phyloP scores from a whole-genome alignment of 345 rosid genomes.

The Euphorbia tirucalli region DNA sequence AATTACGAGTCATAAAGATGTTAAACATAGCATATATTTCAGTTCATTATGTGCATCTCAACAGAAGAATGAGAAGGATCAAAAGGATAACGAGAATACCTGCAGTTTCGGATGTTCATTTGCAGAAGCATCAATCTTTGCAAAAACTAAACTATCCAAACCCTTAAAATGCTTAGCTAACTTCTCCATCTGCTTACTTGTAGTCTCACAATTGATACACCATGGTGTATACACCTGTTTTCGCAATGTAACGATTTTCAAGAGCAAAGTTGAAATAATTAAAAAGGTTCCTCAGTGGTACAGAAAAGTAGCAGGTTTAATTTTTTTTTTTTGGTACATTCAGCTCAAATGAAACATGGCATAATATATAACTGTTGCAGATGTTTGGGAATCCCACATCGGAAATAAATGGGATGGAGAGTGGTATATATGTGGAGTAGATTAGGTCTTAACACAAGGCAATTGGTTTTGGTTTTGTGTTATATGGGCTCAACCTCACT shows the following conservation, averaged over 20 bases:
- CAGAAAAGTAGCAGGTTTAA: neutral
- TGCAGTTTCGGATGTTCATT: conserved; percentile 80
- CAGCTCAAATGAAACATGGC: neutral
- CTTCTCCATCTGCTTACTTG: conserved; percentile 72
- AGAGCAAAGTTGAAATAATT: neutral
- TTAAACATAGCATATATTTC: neutral
- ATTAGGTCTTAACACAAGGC: no score
- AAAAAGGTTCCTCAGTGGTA: neutral
- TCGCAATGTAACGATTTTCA: conserved; percentile 10
- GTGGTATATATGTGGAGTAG: no score
- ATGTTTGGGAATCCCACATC: no score
- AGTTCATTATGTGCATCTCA: neutral
- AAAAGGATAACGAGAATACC: conserved; percentile 33
- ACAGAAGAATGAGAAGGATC: neutral
- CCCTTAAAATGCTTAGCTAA: conserved; percentile 89
- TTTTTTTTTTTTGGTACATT: neutral
- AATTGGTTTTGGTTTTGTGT: no score
- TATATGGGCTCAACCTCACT: no score
- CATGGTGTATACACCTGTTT: conserved; percentile 78
- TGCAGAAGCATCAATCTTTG: conserved; percentile 79
- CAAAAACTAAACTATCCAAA: conserved; percentile 52
- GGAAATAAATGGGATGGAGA: no score
- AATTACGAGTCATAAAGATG: neutral
- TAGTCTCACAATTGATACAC: conserved; percentile 69
- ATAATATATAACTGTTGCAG: no score